Evolutionary conservation across 2,329 filamentous ascomycete genomes (phyloP).

Genomic region (Xylariomycetidae sp.): DNA sequence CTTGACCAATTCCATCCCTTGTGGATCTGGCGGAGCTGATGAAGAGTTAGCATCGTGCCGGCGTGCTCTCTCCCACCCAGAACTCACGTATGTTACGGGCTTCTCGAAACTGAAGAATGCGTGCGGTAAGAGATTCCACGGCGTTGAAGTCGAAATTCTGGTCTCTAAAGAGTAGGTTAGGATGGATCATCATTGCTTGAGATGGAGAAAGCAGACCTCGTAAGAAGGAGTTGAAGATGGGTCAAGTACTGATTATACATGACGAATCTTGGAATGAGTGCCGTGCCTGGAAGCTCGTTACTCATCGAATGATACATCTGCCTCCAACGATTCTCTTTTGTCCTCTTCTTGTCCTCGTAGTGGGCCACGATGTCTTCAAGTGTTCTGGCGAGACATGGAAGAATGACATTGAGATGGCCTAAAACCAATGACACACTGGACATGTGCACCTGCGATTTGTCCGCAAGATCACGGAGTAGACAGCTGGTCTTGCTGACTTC

Average conservation of each 20-base stretch:
- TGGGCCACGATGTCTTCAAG: constrained; percentile 48
- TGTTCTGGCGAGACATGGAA: constrained; percentile 51
- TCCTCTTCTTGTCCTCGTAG: constrained; percentile 45
- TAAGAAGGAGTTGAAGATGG: constrained; percentile 45
- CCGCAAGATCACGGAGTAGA: constrained; percentile 49
- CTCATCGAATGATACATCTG: constrained; percentile 54
- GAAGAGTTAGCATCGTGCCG: constrained; percentile 4
- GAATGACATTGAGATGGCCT: constrained; percentile 51
- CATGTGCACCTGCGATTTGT: constrained; percentile 48
- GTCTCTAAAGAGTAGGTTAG: constrained; percentile 30
- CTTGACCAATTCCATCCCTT: constrained; percentile 20
- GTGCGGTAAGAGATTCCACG: constrained; percentile 44
- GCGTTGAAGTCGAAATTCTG: constrained; percentile 52
- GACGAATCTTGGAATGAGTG: constrained; percentile 47
- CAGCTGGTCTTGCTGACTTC: constrained; percentile 40
- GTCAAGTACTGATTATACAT: constrained; percentile 53
- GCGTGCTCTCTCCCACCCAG: constrained; percentile 19
- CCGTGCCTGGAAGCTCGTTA: constrained; percentile 46
- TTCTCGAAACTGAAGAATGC: constrained; percentile 48
- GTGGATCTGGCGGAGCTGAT: constrained; percentile 22
- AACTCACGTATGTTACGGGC: constrained; percentile 48
- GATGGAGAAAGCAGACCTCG: constrained; percentile 35
- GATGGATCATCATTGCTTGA: constrained; percentile 1
- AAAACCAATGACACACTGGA: constrained; percentile 45
- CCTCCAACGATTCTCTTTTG: constrained; percentile 49